Evolutionary conservation across 2,329 filamentous ascomycete genomes (phyloP).

Genomic region (Aspergillus terreus): DNA sequence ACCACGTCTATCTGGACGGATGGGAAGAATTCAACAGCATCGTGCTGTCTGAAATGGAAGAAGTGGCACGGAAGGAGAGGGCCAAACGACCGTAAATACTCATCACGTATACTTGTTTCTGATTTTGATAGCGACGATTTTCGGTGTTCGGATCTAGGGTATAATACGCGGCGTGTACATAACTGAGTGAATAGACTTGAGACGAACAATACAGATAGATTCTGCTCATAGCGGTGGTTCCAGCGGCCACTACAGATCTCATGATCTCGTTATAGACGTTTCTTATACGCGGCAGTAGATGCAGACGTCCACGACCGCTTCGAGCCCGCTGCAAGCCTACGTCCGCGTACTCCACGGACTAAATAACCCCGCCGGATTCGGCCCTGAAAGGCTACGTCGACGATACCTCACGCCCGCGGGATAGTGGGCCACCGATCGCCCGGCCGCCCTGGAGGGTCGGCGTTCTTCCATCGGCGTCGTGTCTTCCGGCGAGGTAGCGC

Average conservation of each 20-base stretch:
- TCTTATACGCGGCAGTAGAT: too few relatives aligned
- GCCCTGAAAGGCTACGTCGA: slow-evolving; percentile 11
- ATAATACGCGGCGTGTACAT: background rate
- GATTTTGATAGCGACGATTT: background rate
- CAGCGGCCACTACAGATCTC: background rate
- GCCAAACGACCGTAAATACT: slow-evolving; percentile 5
- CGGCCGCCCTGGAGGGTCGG: slow-evolving; percentile 9
- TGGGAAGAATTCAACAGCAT: slow-evolving; percentile 67
- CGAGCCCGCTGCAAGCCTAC: too few relatives aligned
- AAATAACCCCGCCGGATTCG: background rate
- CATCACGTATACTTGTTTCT: background rate
- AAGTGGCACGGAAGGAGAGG: slow-evolving; percentile 43
- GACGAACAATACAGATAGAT: background rate
- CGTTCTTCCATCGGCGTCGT: slow-evolving; percentile 18
- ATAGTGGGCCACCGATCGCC: slow-evolving; percentile 23
- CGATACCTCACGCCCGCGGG: slow-evolving; percentile 21
- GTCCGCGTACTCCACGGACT: background rate
- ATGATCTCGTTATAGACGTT: background rate
- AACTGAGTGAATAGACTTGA: background rate
- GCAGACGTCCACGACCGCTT: too few relatives aligned
- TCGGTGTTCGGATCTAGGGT: background rate
- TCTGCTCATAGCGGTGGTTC: background rate
- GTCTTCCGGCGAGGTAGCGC: slow-evolving; percentile 16
- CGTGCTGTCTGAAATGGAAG: slow-evolving; percentile 63
- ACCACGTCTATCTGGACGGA: slow-evolving; percentile 70